Evolutionary conservation across 208 protist genomes (phyloP).

Genomic region (Acanthamoeba quina): DNA sequence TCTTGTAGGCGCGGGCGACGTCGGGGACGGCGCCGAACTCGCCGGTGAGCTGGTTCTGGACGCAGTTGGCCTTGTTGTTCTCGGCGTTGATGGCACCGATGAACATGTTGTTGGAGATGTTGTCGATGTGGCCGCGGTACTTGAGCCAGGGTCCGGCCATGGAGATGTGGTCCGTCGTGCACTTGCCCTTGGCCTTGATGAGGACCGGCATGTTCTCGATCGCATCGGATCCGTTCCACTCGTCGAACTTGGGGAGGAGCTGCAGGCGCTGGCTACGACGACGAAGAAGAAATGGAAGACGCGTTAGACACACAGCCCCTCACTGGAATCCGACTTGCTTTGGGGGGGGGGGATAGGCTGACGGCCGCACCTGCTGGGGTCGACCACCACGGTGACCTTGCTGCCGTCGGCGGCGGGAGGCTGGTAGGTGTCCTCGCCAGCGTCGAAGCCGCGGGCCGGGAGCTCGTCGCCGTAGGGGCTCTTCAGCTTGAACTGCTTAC

Average conservation of each 20-base stretch:
- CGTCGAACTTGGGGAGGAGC: conserved; percentile 86
- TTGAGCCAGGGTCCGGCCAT: conserved; percentile 91
- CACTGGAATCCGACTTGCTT: too few species aligned
- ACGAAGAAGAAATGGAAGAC: too few species aligned
- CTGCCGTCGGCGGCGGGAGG: conserved; percentile 81
- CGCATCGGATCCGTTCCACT: conserved; percentile 84
- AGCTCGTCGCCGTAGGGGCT: conserved; percentile 86
- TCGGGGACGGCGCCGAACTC: conserved; percentile 83
- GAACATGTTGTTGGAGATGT: conserved; percentile 94
- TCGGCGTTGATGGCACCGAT: conserved; percentile 91
- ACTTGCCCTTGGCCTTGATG: conserved; percentile 90
- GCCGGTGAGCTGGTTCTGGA: conserved; percentile 89
- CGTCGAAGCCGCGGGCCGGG: conserved; percentile 86
- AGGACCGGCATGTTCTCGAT: conserved; percentile 78
- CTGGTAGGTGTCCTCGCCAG: conserved; percentile 86
- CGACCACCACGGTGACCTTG: conserved; percentile 85
- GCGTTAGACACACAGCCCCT: too few species aligned
- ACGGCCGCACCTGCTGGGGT: conserved; percentile 62
- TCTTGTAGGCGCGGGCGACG: conserved; percentile 87
- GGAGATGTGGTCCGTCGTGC: conserved; percentile 94
- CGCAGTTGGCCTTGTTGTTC: conserved; percentile 89
- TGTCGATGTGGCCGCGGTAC: conserved; percentile 94
- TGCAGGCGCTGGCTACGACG: conserved; percentile 83
- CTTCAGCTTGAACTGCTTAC: conserved; percentile 85
- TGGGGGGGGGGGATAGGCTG: too few species aligned